Evolutionary conservation across 1,284 basidiomycete genomes (phyloP), one percentile per base, ranked within the genome.

Genomic region (Boletellus deceptivus): DNA sequence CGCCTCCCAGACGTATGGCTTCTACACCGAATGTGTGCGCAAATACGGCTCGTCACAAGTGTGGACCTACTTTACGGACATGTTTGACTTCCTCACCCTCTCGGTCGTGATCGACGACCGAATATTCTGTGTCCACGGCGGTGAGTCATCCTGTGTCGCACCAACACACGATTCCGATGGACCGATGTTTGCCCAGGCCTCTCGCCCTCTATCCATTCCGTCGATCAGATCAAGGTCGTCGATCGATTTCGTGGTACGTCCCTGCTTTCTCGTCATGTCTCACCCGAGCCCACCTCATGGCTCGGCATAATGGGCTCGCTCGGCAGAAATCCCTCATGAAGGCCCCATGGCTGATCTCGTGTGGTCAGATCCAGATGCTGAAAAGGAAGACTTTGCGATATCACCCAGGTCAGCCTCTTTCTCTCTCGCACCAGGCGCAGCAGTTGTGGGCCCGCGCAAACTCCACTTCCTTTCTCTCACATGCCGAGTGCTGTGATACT

Each of bases 311-410:
- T 24, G 59, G 35, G 14, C 42, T 49, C 1, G 18, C 43, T 56
- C 49, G 49, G 43, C 67, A 91, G 97, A 99, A 76, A 98, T 99
- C 55, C 97, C 97, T 38, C 97, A 99, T 65, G 97, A 99, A 73
- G 97, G 97, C 2, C 96, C 97, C 5, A 99, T 99, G 94, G 96
- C 96, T n/a, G 97, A 99, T 77, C 80, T 99, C 22, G 97, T 99
- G 3, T 99, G 97, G 97, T 98, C 94, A 40, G 97, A 99, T 78
- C 97, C 97, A 29, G 97, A 99, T 74, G 87, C 93, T 40, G 96
- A 98, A 70, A 98, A 98, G 70, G 96, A 98, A 69, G 97, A 99
- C 65, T 99, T 98, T 70, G 96, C 96, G 37, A 98, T 99, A 70
- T 97, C 93, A 51, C 96, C 97, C 45, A 83, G 95, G 93, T 94